Conservation (phyloP, 257 asterid species). For the Penstemon newberryi region DNA sequence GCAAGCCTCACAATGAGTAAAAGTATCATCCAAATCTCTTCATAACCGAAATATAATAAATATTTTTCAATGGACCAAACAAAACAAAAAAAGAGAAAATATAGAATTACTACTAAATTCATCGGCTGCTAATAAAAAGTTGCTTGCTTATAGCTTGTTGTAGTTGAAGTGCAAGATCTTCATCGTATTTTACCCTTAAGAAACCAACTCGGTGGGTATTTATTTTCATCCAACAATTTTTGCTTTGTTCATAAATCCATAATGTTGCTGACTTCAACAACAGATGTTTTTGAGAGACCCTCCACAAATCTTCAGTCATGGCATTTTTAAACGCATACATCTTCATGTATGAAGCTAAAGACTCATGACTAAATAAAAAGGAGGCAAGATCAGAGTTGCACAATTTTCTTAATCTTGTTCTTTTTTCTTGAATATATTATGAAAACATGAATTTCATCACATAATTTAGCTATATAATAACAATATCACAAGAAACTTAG, state of each 20-base stretch:
- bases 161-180: conserved; percentile 30
- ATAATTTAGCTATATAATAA: too few species aligned
- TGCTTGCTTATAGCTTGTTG: conserved; percentile 29
- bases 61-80: too few species aligned
- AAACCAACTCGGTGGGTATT: conserved; percentile 44
- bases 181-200: conserved; percentile 44
- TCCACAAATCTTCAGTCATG: conserved; percentile 33
- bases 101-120: conserved; percentile 28
- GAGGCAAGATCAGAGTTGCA: not conserved
- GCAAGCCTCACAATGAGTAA: conserved; percentile 43
- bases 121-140: conserved; percentile 38
- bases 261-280: conserved; percentile 32
- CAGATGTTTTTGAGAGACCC: conserved; percentile 41
- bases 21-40: conserved; percentile 45
- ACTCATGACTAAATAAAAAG: conserved; percentile 30
- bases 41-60: too few species aligned
- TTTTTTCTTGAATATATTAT: too few species aligned
- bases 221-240: conserved; percentile 42
- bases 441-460: too few species aligned
- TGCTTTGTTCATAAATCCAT: conserved; percentile 47
- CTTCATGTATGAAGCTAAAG: not conserved
- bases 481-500: not conserved
- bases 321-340: too few species aligned
- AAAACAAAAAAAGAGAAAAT: too few species aligned
- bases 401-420: too few species aligned